Evolutionary conservation across 164 flowering plant genomes (phyloP).

Genomic region (Hamamelis virginiana): DNA sequence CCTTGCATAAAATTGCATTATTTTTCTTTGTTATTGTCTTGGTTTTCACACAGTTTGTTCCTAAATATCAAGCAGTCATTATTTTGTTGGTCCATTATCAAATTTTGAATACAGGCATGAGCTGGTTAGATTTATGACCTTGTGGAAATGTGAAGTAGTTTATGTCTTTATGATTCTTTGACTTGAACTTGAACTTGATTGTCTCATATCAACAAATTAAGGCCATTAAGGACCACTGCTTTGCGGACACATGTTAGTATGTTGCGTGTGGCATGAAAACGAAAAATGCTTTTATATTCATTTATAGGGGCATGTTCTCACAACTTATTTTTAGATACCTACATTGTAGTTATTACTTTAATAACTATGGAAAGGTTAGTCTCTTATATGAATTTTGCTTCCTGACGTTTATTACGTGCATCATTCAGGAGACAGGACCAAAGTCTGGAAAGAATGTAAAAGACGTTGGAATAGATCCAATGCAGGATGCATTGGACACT

Average conservation of each 20-base stretch:
- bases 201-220: too few relatives aligned
- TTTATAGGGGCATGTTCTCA: background rate
- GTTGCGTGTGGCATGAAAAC: background rate
- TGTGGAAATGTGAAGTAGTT: background rate
- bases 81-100: background rate
- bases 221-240: background rate
- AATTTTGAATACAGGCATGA: background rate
- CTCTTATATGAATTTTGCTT: background rate
- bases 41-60: too few relatives aligned
- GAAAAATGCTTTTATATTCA: background rate
- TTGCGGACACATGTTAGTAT: too few relatives aligned
- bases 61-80: too few relatives aligned
- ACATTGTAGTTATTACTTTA: too few relatives aligned
- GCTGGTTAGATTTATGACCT: background rate
- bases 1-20: background rate
- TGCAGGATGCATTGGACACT: constrained; percentile 35
- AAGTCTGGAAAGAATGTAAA: constrained; percentile 32
- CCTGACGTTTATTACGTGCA: background rate
- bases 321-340: background rate
- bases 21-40: background rate
- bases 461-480: constrained; percentile 60
- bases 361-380: background rate
- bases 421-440: constrained; percentile 34
- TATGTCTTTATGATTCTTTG: too few relatives aligned
- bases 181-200: too few relatives aligned